Evolutionary conservation across 495 filamentous ascomycete species (phyloP), one percentile per base, ranked within the genome.

Genomic region (Arthonia radiata): DNA sequence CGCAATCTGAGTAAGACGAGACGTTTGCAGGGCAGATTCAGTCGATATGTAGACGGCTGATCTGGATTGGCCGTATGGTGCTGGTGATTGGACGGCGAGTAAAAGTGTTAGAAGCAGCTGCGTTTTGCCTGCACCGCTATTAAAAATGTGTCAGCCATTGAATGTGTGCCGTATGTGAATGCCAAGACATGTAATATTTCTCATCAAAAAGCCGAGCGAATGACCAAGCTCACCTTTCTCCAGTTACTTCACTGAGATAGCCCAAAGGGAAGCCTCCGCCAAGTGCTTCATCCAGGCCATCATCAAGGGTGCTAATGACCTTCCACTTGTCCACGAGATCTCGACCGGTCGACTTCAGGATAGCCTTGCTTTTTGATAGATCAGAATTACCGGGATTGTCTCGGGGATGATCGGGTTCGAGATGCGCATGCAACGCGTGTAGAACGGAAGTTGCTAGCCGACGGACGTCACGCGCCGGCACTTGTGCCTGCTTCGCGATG

Each of bases 21-120:
- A 57, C 3, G 83, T 94, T 4, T 76, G 64, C 0, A 97, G 57
- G 0, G 78, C 57, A 1, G 77, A 66, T 43, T 94, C 89, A 21
- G 89, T 97, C n/a, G 79, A 89, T 46, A 97, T 78, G 55, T 97
- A 94, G 5, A 97, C 56, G 0, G 76, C 66, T 8, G 64, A 53
- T 26, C 64, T 60, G 13, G 53, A 57, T 6, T 86, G 56, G 2
- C 82, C 83, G 17, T 57, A 49, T 0, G 74, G 72, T 2, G 64
- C 49, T 3, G 72, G 68, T 9, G 93, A 72, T 42, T 94, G 86
- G 7, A 62, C 62, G 9, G 80, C 59, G 17, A 92, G 63, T 19
- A 82, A 67, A 15, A 97, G 63, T 18, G 67, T 71, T 4, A 79
- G 56, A 13, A 93, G 75, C 49, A 93, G 69, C 47, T 97, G 89